A percentile compares a stretch with the other conserved stretches of the same genome.
Evolutionary conservation across 768 basidiomycete species (phyloP).

Genomic region (Russula abietina): DNA sequence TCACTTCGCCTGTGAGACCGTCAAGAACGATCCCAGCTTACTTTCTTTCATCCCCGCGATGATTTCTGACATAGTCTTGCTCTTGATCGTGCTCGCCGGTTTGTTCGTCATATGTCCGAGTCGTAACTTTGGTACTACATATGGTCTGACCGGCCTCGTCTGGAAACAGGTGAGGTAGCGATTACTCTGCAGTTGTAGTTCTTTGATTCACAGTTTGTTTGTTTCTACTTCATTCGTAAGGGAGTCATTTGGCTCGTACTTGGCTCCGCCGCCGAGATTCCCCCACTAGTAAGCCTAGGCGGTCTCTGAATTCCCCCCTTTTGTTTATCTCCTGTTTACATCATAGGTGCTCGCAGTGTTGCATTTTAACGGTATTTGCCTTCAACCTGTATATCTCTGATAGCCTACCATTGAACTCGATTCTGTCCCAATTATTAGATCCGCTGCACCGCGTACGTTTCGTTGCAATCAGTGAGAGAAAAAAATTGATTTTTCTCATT

Average conservation of each 20-base stretch:
- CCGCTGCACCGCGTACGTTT: not conserved
- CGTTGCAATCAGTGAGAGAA: not conserved
- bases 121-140: not conserved
- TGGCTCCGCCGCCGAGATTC: not conserved
- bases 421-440: not conserved
- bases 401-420: not conserved
- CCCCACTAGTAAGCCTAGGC: not conserved
- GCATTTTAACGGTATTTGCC: not conserved
- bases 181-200: not conserved
- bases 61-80: not conserved
- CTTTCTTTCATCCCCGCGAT: not conserved
- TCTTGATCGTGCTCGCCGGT: constrained; percentile 3
- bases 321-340: not conserved
- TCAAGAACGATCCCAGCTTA: not conserved
- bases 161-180: not conserved
- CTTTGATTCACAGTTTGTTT: not conserved
- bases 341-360: not conserved
- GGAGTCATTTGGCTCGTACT: not conserved
- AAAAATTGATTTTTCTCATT: not conserved
- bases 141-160: not conserved
- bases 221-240: not conserved
- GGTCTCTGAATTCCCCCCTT: not conserved
- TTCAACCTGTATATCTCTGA: not conserved
- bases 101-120: not conserved
- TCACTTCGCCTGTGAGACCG: not conserved